Evolutionary conservation across 1,139 yeast species (phyloP), one percentile per base, ranked within the genome.

Genomic region (Lodderomyces elongisporus): DNA sequence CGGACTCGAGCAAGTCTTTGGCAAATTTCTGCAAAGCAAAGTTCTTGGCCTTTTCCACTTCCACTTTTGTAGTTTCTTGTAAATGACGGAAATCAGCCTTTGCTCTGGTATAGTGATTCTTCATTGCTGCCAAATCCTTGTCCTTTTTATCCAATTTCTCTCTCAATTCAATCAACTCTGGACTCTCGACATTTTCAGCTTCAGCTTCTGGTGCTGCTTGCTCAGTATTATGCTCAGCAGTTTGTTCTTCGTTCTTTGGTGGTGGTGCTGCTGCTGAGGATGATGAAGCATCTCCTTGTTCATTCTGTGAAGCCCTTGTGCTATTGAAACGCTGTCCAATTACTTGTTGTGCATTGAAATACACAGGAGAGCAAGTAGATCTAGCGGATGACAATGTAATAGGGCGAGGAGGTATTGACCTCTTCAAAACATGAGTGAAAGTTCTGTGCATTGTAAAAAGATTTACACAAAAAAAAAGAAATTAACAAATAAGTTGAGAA

Each of bases 11-110:
- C 54, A 89, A 71, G 49, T 89, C 97, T 59, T 79, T 84, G 45
- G 96, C 94, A 56, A 89, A 89, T 61, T 85, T 88, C 59, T 88
- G 95, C 46, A 89, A 70, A 1, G 96, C 96, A 63, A 80, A 89
- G 56, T 85, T 95, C 56, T 74, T 82, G 31, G 96, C 89, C 63
- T 85, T 85, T 59, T 83, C 81, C 33, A 85, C 69, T 56, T 89
- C 96, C 46, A 85, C 75, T 62, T 83, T 83, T 43, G 96, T 87
- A 31, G 91, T 79, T 52, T 85, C 93, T 67, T 89, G 96, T 49
- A 89, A 70, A 64, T 85, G 87, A 52, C 95, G 80, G 79, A 87
- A 89, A 58, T 89, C 96, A 16, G 96, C 96, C 37, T 87, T 73
- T 20, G 95, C 77, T 50, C 95, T 77, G 40, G 87, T 72, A 53